Base-by-base conservation (phyloP, 2,329 filamentous ascomycete species). In the Iodosphaeria phyllophila region DNA sequence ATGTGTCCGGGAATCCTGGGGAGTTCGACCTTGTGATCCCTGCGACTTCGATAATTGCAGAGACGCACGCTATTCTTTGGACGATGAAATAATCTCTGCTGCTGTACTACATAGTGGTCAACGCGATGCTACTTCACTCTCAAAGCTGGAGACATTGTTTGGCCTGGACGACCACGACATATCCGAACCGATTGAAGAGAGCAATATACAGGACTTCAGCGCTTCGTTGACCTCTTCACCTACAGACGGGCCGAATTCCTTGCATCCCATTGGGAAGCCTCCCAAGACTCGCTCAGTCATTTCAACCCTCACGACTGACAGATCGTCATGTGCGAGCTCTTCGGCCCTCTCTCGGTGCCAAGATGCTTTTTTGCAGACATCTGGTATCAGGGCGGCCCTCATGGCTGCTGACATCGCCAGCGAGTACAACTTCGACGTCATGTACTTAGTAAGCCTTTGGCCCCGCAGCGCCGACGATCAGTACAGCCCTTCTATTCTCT, bases 361-460 rank as follows among this genome's bases (percentile, higher is more conserved):
- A n/a, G n/a, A n/a, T n/a, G n/a, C n/a, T n/a, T n/a, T n/a, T n/a
- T n/a, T n/a, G n/a, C n/a, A n/a, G n/a, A 46, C 47, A 2, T 53
- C 56, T 8, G 57, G 56, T 9, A 47, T 54, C 11, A 46, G 52
- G 1, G 63, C 60, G 3, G 64, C 64, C 6, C 56, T 64, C 23
- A 55, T 64, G 39, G 60, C 60, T 6, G 61, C 62, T 1, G 50
- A 59, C 16, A 64, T 71, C 19, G 64, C 65, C 5, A 52, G 49
- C 4, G 55, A 57, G 26, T 66, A 66, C 40, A 52, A 62, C 26
- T 67, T 71, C 26, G 60, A 67, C 33, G 48, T 70, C 13, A 51
- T 69, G 8, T 71, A 70, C 33, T 54, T 70, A 16, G 56, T 68
- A 32, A 67, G 62, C 32, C 44, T 70, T 9, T 68, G 64, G 64